Conservation (phyloP, 208 protist genomes). For the Acanthamoeba sp. region DNA sequence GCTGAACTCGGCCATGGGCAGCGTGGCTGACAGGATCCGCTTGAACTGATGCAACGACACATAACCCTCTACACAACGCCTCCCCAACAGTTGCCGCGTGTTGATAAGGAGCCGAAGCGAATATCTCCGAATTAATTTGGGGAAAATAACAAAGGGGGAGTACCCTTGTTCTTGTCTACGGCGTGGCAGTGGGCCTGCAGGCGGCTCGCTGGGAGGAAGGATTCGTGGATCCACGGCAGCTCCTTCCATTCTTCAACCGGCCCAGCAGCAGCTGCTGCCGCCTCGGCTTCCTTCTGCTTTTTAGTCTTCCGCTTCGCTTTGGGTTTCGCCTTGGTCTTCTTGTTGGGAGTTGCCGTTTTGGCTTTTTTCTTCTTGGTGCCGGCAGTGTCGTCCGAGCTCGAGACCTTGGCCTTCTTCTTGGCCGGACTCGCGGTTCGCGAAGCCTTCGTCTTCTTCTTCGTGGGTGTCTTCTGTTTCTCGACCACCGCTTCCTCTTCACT, state of each 20-base stretch:
- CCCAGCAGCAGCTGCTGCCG: not conserved
- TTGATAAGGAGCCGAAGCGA: not conserved
- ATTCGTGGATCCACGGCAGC: not conserved
- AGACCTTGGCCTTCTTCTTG: not conserved
- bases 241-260: not conserved
- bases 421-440: not conserved
- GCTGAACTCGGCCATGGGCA: slow-evolving; percentile 14
- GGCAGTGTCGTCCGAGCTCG: not conserved
- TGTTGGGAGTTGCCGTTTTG: not conserved
- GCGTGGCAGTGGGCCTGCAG: not conserved
- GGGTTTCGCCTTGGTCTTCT: no score
- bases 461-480: not conserved
- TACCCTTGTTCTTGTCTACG: slow-evolving; percentile 21
- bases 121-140: not conserved
- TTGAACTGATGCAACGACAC: not conserved
- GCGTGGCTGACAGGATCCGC: not conserved
- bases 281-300: slow-evolving; percentile 21
- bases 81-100: not conserved
- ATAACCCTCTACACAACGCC: not conserved
- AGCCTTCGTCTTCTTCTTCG: not conserved
- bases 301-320: slow-evolving; percentile 5
- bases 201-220: not conserved
- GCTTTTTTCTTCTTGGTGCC: not conserved
- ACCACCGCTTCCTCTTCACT: not conserved
- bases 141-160: not conserved